Percentiles rank a stretch among this genome's conserved stretches.
phyloP scores from a whole-genome alignment of 2,329 filamentous ascomycete genomes.

The Ophiognomonia clavigignenti-juglandacearum region DNA sequence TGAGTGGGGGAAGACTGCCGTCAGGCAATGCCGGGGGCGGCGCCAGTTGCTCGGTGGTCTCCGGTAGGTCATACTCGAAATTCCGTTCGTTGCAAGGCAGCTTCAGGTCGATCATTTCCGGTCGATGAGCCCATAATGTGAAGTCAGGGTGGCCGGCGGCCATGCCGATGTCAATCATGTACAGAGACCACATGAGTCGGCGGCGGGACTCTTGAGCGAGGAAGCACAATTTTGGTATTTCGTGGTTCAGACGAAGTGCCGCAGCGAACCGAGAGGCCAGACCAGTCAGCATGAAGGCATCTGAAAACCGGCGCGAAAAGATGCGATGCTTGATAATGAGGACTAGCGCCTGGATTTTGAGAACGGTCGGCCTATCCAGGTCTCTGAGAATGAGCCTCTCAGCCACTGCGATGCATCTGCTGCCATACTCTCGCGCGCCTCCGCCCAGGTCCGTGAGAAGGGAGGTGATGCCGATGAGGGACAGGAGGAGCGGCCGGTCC shows the following conservation, averaged over 20 bases:
- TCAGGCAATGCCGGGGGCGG: constrained; percentile 35
- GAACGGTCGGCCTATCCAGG: constrained; percentile 50
- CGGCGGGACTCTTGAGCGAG: constrained; percentile 39
- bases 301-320: constrained; percentile 38
- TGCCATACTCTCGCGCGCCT: constrained; percentile 46
- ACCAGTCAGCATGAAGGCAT: constrained; percentile 43
- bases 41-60: constrained; percentile 47
- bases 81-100: constrained; percentile 46
- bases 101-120: constrained; percentile 38
- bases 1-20: constrained; percentile 37
- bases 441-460: constrained; percentile 50
- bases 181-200: constrained; percentile 44
- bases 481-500: constrained; percentile 48
- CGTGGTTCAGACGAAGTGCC: constrained; percentile 45
- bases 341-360: constrained; percentile 46
- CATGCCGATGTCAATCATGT: constrained; percentile 42
- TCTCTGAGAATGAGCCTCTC: constrained; percentile 47
- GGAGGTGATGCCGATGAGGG: constrained; percentile 51
- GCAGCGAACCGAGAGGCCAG: constrained; percentile 42
- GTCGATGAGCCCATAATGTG: constrained; percentile 35
- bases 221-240: constrained; percentile 39
- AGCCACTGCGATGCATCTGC: constrained; percentile 50
- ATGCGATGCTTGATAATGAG: constrained; percentile 44
- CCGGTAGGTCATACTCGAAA: constrained; percentile 53
- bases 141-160: constrained; percentile 42